Evolutionary conservation across 2,329 filamentous ascomycete genomes (phyloP).

Genomic region (Botryotinia narcissicola): DNA sequence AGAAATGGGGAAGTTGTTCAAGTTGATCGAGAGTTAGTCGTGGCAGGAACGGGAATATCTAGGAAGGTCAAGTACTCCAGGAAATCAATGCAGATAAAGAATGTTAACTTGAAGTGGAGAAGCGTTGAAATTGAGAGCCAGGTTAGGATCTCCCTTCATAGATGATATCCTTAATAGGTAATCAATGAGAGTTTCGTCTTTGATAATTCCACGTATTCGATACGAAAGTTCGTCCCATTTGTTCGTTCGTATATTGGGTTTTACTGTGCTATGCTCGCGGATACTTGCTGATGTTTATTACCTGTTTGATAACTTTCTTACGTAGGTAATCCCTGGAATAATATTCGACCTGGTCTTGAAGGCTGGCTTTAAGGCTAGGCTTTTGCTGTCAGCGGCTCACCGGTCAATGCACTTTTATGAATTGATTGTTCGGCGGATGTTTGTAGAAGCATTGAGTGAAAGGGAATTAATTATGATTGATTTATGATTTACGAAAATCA

Average conservation of each 20-base stretch:
- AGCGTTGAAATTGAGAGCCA: background rate
- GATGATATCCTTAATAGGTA: background rate
- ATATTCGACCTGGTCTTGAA: background rate
- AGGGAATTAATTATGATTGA: background rate
- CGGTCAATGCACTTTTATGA: background rate
- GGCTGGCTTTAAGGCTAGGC: background rate
- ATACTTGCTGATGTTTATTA: background rate
- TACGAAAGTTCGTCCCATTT: background rate
- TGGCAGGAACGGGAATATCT: background rate
- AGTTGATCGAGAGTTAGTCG: background rate
- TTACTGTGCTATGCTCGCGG: background rate
- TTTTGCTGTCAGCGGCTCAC: background rate
- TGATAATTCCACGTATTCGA: conserved; percentile 6
- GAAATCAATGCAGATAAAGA: conserved; percentile 3
- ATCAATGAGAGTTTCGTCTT: background rate
- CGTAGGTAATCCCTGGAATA: conserved; percentile 1
- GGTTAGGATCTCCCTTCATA: conserved; percentile 1
- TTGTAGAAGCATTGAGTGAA: background rate
- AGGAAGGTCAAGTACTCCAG: background rate
- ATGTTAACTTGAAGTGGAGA: conserved; percentile 1
- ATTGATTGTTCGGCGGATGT: background rate
- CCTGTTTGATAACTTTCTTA: conserved; percentile 5
- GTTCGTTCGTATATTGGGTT: background rate
- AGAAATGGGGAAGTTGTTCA: background rate
- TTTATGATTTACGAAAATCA: background rate